Base-by-base conservation (phyloP, 176 grass and related monocot species). In the Pontederia paniculata region DNA sequence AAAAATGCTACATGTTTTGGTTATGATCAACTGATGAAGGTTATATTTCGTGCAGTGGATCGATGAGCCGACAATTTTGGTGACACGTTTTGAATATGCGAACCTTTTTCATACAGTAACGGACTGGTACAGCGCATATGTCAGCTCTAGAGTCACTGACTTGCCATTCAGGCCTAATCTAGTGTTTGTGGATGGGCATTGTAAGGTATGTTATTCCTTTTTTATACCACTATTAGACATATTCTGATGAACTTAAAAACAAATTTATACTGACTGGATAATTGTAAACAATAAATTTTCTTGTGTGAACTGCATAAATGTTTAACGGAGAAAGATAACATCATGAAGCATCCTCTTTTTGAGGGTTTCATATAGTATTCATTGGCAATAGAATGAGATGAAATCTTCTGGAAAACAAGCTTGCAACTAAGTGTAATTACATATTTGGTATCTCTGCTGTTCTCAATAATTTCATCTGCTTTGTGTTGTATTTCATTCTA, bases 71-170 rank as follows among this genome's bases (percentile, higher is more conserved):
- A 91, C 93, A 57, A 62, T 98, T 67, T 42, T 91, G 59, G 83
- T 98, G 62, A 98, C 93, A 60, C 77, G 93, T 42, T 98, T 98
- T 77, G 93, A 98, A 57, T 98, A 98, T 70, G 87, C 93, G 31
- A 98, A 91, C 63, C 75, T 98, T 83, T 98, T 91, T 69, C 93
- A 98, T 72, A 98, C 93, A 75, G 82, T 91, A 62, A 98, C 87
- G 9, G 93, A 98, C 70, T 98, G 93, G 93, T 91, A 98, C 65
- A 91, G 80, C 60, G 86, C 93, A 70, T 98, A 98, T 88, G 80
- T 82, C 70, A 98, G 83, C 72, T 88, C 93, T 72, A 84, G 87
- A 70, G 80, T 91, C 45, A 82, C 83, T 2, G 50, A 78, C 71
- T 74, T 91, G 47, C 48, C 93, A 1, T 68, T 57, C 13, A 77